Percentiles rank a stretch among this genome's conserved stretches.
phyloP scores from a whole-genome alignment of 2,329 filamentous ascomycete species.

The Neobulgaria alba region DNA sequence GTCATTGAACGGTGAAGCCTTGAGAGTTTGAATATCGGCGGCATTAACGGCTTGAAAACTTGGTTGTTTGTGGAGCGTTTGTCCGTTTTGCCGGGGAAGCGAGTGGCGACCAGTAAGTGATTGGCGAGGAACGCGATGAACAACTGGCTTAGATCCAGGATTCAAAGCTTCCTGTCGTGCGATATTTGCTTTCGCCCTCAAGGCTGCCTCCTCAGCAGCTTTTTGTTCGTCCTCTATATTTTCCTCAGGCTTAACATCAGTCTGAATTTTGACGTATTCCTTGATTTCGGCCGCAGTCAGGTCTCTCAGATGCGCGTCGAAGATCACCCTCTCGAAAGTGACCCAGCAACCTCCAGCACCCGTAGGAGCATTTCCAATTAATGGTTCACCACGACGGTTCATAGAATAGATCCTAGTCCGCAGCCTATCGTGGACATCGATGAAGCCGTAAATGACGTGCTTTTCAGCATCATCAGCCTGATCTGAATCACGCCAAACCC shows the following conservation, averaged over 20 bases:
- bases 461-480: constrained; percentile 41
- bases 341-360: constrained; percentile 57
- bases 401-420: constrained; percentile 48
- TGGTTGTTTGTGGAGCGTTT: constrained; percentile 19
- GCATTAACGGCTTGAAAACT: constrained; percentile 24
- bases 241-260: constrained; percentile 27
- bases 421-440: constrained; percentile 51
- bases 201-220: constrained; percentile 18
- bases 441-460: constrained; percentile 54
- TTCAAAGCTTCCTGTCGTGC: constrained; percentile 15
- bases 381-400: constrained; percentile 38
- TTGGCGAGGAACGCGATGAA: constrained; percentile 16
- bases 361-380: constrained; percentile 40
- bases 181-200: constrained; percentile 19
- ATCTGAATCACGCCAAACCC: constrained; percentile 52
- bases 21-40: constrained; percentile 18
- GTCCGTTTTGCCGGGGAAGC: constrained; percentile 19
- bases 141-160: constrained; percentile 15
- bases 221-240: constrained; percentile 16
- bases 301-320: constrained; percentile 46
- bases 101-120: constrained; percentile 16
- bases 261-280: constrained; percentile 51
- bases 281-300: constrained; percentile 50
- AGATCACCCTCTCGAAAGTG: constrained; percentile 52
- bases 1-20: constrained; percentile 18